Conservation (phyloP, 352 stramenopile species). For the Globisporangium camurandrum region DNA sequence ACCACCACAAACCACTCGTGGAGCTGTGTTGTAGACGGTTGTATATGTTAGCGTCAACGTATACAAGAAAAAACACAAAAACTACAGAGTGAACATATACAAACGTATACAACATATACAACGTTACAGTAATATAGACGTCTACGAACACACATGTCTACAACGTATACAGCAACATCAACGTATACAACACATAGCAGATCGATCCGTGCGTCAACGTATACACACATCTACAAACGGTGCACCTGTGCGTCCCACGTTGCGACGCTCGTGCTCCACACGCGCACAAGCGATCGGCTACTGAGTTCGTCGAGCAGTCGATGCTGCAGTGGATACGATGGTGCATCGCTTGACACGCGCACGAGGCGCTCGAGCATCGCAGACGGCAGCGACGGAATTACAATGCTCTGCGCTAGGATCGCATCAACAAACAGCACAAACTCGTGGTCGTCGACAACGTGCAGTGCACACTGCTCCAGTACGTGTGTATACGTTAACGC, state of each 20-base stretch:
- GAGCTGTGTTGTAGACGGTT: conserved; percentile 20
- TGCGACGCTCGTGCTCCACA: conserved; percentile 36
- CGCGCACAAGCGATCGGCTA: conserved; percentile 14
- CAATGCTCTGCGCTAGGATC: conserved; percentile 4
- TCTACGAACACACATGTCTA: too few species aligned
- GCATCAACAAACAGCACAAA: conserved; percentile 14
- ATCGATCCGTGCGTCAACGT: neutral
- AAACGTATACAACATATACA: too few species aligned
- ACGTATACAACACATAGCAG: neutral
- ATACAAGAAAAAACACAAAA: too few species aligned
- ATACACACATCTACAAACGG: neutral
- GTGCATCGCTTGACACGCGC: neutral
- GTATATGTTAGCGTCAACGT: too few species aligned
- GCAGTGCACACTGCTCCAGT: conserved; percentile 23
- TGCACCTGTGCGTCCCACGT: conserved; percentile 22
- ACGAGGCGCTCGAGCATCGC: conserved; percentile 4
- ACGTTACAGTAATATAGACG: too few species aligned
- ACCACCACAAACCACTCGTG: conserved; percentile 31
- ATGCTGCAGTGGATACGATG: neutral
- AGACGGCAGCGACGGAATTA: neutral
- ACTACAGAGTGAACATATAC: too few species aligned
- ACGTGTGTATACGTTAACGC: conserved; percentile 11
- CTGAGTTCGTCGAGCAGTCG: conserved; percentile 23
- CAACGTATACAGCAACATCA: neutral
- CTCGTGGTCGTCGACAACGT: conserved; percentile 16